Base-by-base conservation (phyloP, 73 alveolate species). In the Urostyla sp. region DNA sequence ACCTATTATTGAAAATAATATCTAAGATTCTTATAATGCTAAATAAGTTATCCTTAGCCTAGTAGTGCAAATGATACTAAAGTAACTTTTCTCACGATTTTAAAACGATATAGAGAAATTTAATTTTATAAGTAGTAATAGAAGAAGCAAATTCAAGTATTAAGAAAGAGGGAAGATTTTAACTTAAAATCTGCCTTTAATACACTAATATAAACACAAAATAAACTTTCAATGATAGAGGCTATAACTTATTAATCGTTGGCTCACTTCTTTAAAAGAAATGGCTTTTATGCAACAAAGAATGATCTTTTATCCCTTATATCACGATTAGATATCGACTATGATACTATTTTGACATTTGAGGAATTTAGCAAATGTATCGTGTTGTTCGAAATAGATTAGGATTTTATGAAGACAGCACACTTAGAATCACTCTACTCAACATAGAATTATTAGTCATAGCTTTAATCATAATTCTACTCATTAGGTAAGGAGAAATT, bases 231-330 rank as follows among this genome's bases (percentile, higher is more conserved):
- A n/a, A n/a, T n/a, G n/a, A n/a, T n/a, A 40, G 16, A 10, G 52
- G 52, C 52, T 16, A 40, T 40, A 11, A 40, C 52, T 11, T 40
- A 11, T 16, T 11, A 40, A 40, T 40, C 52, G 16, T 16, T 40
- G 10, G 52, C 52, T 40, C 10, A 69, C 8, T 69, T 69, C 60
- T 69, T 69, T 32, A 69, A 49, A 23, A 45, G 83, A 34, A 69
- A 69, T 69, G 83, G 83, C 5, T 69, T 69, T 23, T 69, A 48
- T 69, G 83, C 83, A 1, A 48, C 83, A 10, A 3, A 18, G 7
- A 69, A 69, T 27, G 83, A 69, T 13, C 4, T 48, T 28, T 20
- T 21, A 7, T 49, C 83, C 2, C 1, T 69, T 6, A 44, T 69
- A 1, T 46, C 34, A 23, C 44, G 83, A 49, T 2, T 69, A 7